Conservation (phyloP, 768 basidiomycete species). For the Boletellus ananiceps region DNA sequence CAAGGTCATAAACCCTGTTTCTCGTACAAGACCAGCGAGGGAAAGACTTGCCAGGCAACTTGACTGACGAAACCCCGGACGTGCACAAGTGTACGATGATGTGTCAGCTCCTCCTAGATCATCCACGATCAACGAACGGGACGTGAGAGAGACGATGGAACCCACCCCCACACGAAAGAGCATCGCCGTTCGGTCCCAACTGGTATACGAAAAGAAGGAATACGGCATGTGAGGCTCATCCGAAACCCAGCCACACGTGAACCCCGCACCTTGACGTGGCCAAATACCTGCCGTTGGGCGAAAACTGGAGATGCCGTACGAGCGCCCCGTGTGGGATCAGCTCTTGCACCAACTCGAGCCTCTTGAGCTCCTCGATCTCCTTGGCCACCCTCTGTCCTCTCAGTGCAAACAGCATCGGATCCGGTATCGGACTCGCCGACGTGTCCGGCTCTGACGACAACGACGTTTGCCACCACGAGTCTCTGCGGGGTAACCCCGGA, state of each 20-base stretch:
- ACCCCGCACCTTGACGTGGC: slow-evolving; percentile 47
- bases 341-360: slow-evolving; percentile 36
- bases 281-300: slow-evolving; percentile 49
- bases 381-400: slow-evolving; percentile 37
- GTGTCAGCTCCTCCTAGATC: slow-evolving; percentile 36
- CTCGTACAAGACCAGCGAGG: background rate
- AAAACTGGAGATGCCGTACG: slow-evolving; percentile 53
- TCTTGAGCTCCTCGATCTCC: slow-evolving; percentile 38
- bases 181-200: slow-evolving; percentile 48
- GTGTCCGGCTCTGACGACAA: background rate
- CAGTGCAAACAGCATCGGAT: slow-evolving; percentile 22
- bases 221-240: background rate
- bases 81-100: slow-evolving; percentile 45
- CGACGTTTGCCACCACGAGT: slow-evolving; percentile 27
- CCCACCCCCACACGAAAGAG: slow-evolving; percentile 45
- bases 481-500: slow-evolving; percentile 22
- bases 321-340: slow-evolving; percentile 42
- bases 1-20: background rate
- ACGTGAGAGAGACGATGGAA: background rate
- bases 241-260: background rate
- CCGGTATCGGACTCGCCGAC: slow-evolving; percentile 16
- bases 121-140: background rate
- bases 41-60: slow-evolving; percentile 41
- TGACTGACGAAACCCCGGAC: slow-evolving; percentile 50
- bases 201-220: slow-evolving; percentile 6